Percentiles rank a stretch among this genome's conserved stretches.
Conservation (phyloP, 768 basidiomycete species). For the Mycena venus region DNA sequence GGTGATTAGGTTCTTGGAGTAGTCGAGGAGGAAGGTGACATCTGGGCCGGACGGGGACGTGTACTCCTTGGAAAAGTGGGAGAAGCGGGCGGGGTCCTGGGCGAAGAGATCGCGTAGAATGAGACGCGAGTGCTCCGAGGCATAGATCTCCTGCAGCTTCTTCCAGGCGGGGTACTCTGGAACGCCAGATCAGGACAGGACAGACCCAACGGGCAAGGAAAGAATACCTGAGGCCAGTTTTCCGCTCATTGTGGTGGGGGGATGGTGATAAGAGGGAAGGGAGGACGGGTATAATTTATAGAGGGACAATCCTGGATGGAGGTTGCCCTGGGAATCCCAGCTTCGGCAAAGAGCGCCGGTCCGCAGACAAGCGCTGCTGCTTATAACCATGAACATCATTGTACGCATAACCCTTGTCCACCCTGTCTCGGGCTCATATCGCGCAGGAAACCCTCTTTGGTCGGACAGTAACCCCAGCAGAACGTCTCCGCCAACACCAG, state of each 20-base stretch:
- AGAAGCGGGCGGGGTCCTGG: constrained; percentile 88
- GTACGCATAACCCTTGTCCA: constrained; percentile 55
- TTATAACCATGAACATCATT: constrained; percentile 79
- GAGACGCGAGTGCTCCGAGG: constrained; percentile 77
- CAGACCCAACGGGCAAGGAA: background rate
- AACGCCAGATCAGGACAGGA: background rate
- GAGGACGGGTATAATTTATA: no score
- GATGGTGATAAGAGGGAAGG: constrained; percentile 28
- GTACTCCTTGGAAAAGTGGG: constrained; percentile 86
- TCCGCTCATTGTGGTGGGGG: constrained; percentile 64
- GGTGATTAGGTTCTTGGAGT: constrained; percentile 96
- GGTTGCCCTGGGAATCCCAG: constrained; percentile 1
- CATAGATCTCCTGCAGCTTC: constrained; percentile 89
- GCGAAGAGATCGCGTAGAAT: constrained; percentile 94
- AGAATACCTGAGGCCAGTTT: constrained; percentile 65
- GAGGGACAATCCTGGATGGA: background rate
- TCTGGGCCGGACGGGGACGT: constrained; percentile 72
- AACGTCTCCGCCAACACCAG: constrained; percentile 96
- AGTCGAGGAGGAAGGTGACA: constrained; percentile 92
- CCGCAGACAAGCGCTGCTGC: constrained; percentile 1
- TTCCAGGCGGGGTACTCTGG: constrained; percentile 92
- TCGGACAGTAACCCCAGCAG: constrained; percentile 93
- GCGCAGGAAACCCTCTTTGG: constrained; percentile 94
- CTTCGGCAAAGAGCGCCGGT: constrained; percentile 6
- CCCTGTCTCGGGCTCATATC: constrained; percentile 5